Percentiles rank a stretch among this genome's conserved stretches.
phyloP scores from a whole-genome alignment of 192 early-diverging fungal genomes.

The Coemansia sp. region DNA sequence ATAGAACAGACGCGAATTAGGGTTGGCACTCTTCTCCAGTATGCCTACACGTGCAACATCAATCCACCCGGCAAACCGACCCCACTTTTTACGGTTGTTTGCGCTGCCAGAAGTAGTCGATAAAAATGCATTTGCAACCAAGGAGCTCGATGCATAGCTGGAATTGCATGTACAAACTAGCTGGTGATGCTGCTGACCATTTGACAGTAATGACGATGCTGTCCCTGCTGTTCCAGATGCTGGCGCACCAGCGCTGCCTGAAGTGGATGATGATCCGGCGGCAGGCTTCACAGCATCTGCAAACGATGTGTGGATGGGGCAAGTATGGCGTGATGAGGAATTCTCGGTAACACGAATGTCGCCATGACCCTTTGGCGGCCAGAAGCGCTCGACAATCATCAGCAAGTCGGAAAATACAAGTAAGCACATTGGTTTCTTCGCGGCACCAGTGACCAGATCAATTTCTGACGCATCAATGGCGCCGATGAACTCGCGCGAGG shows the following conservation, averaged over 20 bases:
- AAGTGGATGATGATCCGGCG: not conserved
- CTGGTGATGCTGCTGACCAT: not conserved
- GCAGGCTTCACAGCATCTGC: slow-evolving; percentile 3
- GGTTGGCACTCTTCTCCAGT: slow-evolving; percentile 45
- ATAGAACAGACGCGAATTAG: slow-evolving; percentile 43
- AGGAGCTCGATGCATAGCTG: slow-evolving; percentile 1
- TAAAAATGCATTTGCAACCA: slow-evolving; percentile 34
- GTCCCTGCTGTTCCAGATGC: not conserved
- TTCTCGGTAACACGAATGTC: slow-evolving; percentile 42
- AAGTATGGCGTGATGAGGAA: slow-evolving; percentile 11
- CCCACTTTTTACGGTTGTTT: slow-evolving; percentile 38
- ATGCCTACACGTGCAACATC: slow-evolving; percentile 45
- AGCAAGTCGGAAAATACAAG: slow-evolving; percentile 54
- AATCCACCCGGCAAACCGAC: slow-evolving; percentile 49
- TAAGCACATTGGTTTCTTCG: slow-evolving; percentile 48
- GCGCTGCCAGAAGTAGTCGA: slow-evolving; percentile 31
- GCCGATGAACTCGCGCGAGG: slow-evolving; percentile 54
- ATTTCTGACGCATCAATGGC: slow-evolving; percentile 52
- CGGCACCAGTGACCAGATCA: slow-evolving; percentile 47
- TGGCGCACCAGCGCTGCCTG: not conserved
- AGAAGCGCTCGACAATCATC: slow-evolving; percentile 57
- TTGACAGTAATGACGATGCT: not conserved
- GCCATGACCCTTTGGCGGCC: slow-evolving; percentile 45
- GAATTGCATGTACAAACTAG: slow-evolving; percentile 14
- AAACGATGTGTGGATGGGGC: slow-evolving; percentile 21